Conservation (phyloP, 257 asterid genomes). For the Cinchona pubescens region DNA sequence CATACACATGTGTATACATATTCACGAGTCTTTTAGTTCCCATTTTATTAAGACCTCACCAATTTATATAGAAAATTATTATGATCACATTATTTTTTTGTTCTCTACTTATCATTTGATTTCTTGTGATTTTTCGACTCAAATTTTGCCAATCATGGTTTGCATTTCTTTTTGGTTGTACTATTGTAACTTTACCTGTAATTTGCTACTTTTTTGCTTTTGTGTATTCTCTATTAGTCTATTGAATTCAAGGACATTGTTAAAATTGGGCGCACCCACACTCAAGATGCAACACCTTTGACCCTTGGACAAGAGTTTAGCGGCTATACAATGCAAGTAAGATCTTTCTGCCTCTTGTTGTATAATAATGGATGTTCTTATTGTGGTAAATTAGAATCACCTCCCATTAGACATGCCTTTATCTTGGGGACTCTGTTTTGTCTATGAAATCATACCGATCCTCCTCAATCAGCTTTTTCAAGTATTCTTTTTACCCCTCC, state of each 20-base stretch:
- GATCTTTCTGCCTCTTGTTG: slow-evolving; percentile 23
- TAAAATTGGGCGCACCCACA: slow-evolving; percentile 98
- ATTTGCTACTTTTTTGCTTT: slow-evolving; percentile 7
- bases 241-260: slow-evolving; percentile 82
- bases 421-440: neutral
- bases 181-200: neutral
- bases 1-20: no score
- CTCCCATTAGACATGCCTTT: neutral
- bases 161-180: neutral
- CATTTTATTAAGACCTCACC: neutral
- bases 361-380: neutral
- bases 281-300: slow-evolving; percentile 98
- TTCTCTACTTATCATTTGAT: neutral
- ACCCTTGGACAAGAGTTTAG: slow-evolving; percentile 99
- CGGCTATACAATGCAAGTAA: slow-evolving; percentile 94
- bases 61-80: no score
- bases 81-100: no score
- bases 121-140: neutral
- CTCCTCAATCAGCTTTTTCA: neutral
- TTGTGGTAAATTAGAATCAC: neutral
- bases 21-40: neutral
- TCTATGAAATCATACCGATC: neutral
- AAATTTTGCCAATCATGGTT: neutral
- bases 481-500: neutral
- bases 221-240: slow-evolving; percentile 48